Percentiles rank a stretch among this genome's conserved stretches.
Conservation (phyloP, 1,284 basidiomycete genomes). For the Trametes versicolor region DNA sequence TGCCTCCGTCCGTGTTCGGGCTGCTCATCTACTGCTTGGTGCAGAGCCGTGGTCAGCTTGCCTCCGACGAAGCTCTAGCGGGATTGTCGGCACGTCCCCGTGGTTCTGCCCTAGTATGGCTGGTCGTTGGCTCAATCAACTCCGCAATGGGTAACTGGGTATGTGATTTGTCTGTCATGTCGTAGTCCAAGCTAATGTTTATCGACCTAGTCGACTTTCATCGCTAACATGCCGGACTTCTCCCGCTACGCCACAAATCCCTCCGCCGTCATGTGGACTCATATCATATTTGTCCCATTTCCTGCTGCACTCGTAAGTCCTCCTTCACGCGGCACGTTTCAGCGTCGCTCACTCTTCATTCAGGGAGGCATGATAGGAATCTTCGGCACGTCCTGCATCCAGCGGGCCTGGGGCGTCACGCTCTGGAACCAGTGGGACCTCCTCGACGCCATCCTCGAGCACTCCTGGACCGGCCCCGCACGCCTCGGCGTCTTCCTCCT, state of each 20-base stretch:
- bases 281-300: slow-evolving; percentile 38
- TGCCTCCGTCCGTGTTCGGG: slow-evolving; percentile 52
- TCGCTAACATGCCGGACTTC: slow-evolving; percentile 50
- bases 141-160: slow-evolving; percentile 51
- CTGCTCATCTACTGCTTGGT: slow-evolving; percentile 52
- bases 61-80: slow-evolving; percentile 42
- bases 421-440: slow-evolving; percentile 42
- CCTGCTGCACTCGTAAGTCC: slow-evolving; percentile 36
- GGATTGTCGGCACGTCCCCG: slow-evolving; percentile 41
- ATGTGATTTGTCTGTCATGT: not conserved
- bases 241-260: slow-evolving; percentile 35
- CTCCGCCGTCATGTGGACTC: slow-evolving; percentile 37
- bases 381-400: slow-evolving; percentile 37
- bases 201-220: slow-evolving; percentile 40
- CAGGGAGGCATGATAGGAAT: slow-evolving; percentile 41
- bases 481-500: slow-evolving; percentile 56
- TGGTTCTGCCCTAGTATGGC: slow-evolving; percentile 32
- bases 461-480: slow-evolving; percentile 30
- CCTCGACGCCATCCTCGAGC: slow-evolving; percentile 39
- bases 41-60: slow-evolving; percentile 36
- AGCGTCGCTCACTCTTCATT: not conserved
- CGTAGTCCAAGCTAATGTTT: not conserved
- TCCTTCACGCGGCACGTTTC: not conserved
- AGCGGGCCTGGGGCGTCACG: slow-evolving; percentile 37
- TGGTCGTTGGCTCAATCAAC: slow-evolving; percentile 51